Evolutionary conservation across 1,284 basidiomycete species (phyloP).

Genomic region (Irpex sp.): DNA sequence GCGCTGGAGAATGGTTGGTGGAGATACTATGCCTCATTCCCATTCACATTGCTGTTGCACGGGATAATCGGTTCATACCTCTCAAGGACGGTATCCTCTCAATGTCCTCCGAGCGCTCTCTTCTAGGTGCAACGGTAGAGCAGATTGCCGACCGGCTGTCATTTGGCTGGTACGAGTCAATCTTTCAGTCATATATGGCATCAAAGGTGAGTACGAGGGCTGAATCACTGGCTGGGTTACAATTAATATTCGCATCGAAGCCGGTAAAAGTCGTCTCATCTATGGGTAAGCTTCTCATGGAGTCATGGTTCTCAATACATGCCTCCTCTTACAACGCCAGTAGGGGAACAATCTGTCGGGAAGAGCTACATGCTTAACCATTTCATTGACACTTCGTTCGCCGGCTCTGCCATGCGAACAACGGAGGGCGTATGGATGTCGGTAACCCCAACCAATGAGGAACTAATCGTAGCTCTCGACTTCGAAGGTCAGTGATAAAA

Average conservation of each 20-base stretch:
- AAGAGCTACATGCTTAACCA: conserved; percentile 63
- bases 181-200: conserved; percentile 61
- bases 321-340: neutral
- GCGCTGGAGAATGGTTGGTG: conserved; percentile 59
- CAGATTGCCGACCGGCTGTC: conserved; percentile 52
- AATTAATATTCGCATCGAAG: conserved; percentile 25
- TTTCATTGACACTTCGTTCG: conserved; percentile 60
- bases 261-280: conserved; percentile 63
- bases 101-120: conserved; percentile 42
- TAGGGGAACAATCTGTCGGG: conserved; percentile 59
- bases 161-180: conserved; percentile 64
- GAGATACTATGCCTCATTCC: conserved; percentile 61
- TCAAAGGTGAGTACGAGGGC: conserved; percentile 36
- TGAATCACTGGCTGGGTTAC: neutral
- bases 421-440: conserved; percentile 72
- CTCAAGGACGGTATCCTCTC: conserved; percentile 56
- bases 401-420: conserved; percentile 64
- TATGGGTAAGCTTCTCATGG: conserved; percentile 42
- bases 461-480: conserved; percentile 55
- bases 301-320: neutral
- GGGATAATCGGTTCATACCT: conserved; percentile 56
- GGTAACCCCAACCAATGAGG: conserved; percentile 54
- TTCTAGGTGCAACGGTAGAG: conserved; percentile 57
- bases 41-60: conserved; percentile 56
- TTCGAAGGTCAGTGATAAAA: conserved; percentile 46